These are phyloP conservation scores for Aspergillus novoparasiticus DNA, from an alignment of 2,329 filamentous ascomycete species.

Conservation along the genomic window DNA sequence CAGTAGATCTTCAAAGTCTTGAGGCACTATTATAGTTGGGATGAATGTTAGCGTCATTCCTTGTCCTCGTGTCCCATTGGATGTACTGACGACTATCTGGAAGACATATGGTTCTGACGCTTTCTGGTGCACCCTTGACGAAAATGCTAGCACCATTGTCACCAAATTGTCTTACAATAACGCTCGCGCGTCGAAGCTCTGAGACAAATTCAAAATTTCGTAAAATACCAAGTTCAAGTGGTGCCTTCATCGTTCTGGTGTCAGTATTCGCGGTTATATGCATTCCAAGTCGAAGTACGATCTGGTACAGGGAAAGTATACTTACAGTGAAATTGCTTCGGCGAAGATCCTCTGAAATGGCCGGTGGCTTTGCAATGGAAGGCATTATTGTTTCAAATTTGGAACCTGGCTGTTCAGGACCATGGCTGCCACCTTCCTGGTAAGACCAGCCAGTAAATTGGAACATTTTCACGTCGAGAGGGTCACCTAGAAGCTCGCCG, in stretches of 20 bases:
- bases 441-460: slow-evolving; percentile 92
- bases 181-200: slow-evolving; percentile 86
- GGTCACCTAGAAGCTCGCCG: slow-evolving; percentile 86
- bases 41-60: slow-evolving; percentile 28
- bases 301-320: neutral
- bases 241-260: slow-evolving; percentile 29
- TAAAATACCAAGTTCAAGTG: slow-evolving; percentile 84
- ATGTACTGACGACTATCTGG: slow-evolving; percentile 70
- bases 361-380: slow-evolving; percentile 83
- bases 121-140: slow-evolving; percentile 95
- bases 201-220: slow-evolving; percentile 95
- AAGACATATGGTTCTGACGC: slow-evolving; percentile 90
- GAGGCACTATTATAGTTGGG: slow-evolving; percentile 60
- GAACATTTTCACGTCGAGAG: slow-evolving; percentile 97
- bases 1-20: slow-evolving; percentile 86
- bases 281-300: neutral
- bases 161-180: slow-evolving; percentile 86
- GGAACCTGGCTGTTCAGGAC: slow-evolving; percentile 64
- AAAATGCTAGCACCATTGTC: slow-evolving; percentile 83
- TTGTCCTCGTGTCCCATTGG: slow-evolving; percentile 1
- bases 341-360: slow-evolving; percentile 50
- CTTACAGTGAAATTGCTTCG: slow-evolving; percentile 26
- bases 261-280: slow-evolving; percentile 1
- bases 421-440: slow-evolving; percentile 76
- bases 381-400: slow-evolving; percentile 74